Percentiles rank a stretch among this genome's conserved stretches.
These are phyloP conservation scores for Hansenula lynferdii DNA, from an alignment of 1,139 yeast species.

Conservation along the genomic window DNA sequence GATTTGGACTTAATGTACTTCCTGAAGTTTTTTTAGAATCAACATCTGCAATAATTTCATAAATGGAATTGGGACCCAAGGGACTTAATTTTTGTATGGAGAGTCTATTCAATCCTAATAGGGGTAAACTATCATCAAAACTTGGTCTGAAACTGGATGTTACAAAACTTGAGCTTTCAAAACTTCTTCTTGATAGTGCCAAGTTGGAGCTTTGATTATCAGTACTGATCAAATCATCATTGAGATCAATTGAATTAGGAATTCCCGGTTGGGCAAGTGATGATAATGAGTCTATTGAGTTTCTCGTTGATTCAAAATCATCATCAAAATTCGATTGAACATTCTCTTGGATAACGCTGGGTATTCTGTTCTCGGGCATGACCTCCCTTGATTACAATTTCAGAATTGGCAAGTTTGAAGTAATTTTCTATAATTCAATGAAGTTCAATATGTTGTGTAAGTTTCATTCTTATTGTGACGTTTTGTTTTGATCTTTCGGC, in stretches of 20 bases:
- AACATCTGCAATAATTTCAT: slow-evolving; percentile 61
- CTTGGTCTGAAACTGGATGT: slow-evolving; percentile 23
- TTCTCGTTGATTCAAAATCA: background rate
- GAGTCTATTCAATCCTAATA: slow-evolving; percentile 20
- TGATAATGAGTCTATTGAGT: slow-evolving; percentile 1
- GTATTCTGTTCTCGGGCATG: slow-evolving; percentile 2
- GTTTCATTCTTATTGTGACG: background rate
- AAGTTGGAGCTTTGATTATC: slow-evolving; percentile 18
- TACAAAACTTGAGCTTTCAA: slow-evolving; percentile 26
- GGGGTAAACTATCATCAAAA: slow-evolving; percentile 21
- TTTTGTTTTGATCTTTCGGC: background rate
- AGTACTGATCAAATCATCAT: slow-evolving; percentile 29
- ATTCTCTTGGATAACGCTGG: slow-evolving; percentile 2
- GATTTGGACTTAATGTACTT: slow-evolving; percentile 14
- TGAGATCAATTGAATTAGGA: slow-evolving; percentile 20
- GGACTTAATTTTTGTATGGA: slow-evolving; percentile 41
- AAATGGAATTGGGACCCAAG: slow-evolving; percentile 75
- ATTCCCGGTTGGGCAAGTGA: background rate
- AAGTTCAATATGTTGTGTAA: background rate
- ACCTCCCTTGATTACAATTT: no score
- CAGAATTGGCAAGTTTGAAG: no score
- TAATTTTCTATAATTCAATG: no score
- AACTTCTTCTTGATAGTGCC: slow-evolving; percentile 27
- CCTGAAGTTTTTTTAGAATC: slow-evolving; percentile 32
- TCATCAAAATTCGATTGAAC: background rate